These are phyloP conservation scores for Fusarium odoratissimum DNA, from an alignment of 2,329 filamentous ascomycete genomes.

Conservation along the genomic window DNA sequence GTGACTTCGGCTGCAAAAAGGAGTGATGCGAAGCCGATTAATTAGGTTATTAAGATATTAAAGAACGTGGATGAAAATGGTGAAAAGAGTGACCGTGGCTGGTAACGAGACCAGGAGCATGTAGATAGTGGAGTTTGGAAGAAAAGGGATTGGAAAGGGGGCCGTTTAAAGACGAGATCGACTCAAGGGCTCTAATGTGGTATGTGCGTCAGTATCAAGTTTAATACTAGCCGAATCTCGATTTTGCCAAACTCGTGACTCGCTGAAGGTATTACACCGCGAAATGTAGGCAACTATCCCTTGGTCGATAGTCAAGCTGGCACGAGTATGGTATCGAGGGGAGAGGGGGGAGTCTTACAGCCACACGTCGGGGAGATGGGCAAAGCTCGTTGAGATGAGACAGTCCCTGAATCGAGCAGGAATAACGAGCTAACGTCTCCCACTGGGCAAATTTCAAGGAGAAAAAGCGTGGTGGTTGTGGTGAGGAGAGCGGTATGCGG, in stretches of 20 bases:
- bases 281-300: conserved; percentile 37
- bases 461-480: conserved; percentile 56
- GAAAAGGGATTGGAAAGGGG: conserved; percentile 58
- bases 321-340: conserved; percentile 40
- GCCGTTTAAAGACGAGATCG: conserved; percentile 60
- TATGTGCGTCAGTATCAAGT: conserved; percentile 48
- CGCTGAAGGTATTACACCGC: background rate
- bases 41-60: conserved; percentile 69
- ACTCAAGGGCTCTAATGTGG: conserved; percentile 56
- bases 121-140: conserved; percentile 51
- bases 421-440: conserved; percentile 76
- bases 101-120: conserved; percentile 59
- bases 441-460: conserved; percentile 60
- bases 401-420: conserved; percentile 61
- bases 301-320: conserved; percentile 46
- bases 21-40: conserved; percentile 54
- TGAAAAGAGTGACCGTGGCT: conserved; percentile 69
- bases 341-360: conserved; percentile 61
- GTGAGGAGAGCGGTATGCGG: conserved; percentile 53
- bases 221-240: conserved; percentile 39
- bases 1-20: conserved; percentile 37
- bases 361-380: conserved; percentile 55
- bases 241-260: conserved; percentile 33
- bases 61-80: conserved; percentile 65
- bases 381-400: conserved; percentile 60